Base-by-base conservation (phyloP, 768 basidiomycete genomes). In the Naganishia kalamii region DNA sequence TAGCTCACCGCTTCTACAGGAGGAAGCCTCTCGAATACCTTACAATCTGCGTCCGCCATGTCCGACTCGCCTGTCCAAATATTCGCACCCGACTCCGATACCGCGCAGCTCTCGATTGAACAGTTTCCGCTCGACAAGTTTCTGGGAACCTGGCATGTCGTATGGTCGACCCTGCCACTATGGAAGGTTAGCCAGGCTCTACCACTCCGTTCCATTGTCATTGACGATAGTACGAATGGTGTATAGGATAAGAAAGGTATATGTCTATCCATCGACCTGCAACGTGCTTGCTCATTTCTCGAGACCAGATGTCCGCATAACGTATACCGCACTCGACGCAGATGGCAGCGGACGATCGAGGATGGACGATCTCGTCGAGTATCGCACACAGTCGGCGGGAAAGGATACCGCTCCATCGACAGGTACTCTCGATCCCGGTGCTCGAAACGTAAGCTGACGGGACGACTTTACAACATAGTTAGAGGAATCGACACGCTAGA, bases 151-250 rank as follows among this genome's bases (percentile, higher is more conserved):
- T 78, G 80, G 80, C 70, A 78, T 48, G 80, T 81, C 12, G 75
- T 73, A 2, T 78, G 79, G 71, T 79, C 78, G 48, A 81, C 80
- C 0, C 67, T 81, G 32, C 80, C 80, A 3, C 76, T 81, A 65
- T 81, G 81, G 81, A 80, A 80, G 75, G 80, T 80, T 57, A 69
- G 76, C 62, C 13, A 4, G 13, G 10, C 11, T 49, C 40, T 10
- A 4, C 19, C 27, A 17, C 46, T 21, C 21, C 7, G 37, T 17
- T 40, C 17, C 37, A 40, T 40, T 7, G 37, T 40, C 17, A 17
- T 40, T 40, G 17, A 40, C 37, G 37, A 17, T 40, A 40, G 37
- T 8, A 8, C 37, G 40, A 32, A 10, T 5, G 8, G n/a, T 6
- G 21, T 2, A 2, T 7, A n/a, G 23, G 10, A 2, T 3, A 47